Conservation (phyloP, 1,284 basidiomycete genomes). For the Sphagnurus paluster region DNA sequence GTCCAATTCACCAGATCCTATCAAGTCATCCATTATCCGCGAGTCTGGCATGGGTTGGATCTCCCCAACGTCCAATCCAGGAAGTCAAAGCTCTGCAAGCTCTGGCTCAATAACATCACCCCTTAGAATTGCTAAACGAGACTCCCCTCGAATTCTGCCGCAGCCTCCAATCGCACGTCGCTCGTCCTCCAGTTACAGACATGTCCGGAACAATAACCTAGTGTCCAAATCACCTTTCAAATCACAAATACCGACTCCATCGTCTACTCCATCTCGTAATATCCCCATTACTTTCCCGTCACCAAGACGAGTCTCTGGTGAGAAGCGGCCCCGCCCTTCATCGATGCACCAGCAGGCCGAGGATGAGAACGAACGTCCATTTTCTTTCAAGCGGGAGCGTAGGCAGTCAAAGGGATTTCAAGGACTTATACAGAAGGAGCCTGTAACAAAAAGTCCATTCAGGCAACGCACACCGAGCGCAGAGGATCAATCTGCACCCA, state of each 20-base stretch:
- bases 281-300: constrained; percentile 37
- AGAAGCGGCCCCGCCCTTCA: constrained; percentile 67
- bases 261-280: constrained; percentile 36
- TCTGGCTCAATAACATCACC: constrained; percentile 52
- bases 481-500: constrained; percentile 25
- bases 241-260: constrained; percentile 51
- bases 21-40: constrained; percentile 60
- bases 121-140: constrained; percentile 72
- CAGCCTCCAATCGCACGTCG: constrained; percentile 62
- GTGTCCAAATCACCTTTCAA: constrained; percentile 92
- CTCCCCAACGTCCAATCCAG: constrained; percentile 36
- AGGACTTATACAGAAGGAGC: constrained; percentile 72
- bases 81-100: constrained; percentile 30
- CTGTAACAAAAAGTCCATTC: constrained; percentile 88
- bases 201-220: constrained; percentile 78
- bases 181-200: constrained; percentile 80
- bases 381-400: constrained; percentile 70
- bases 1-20: constrained; percentile 63
- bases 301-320: constrained; percentile 63
- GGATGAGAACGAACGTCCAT: constrained; percentile 68
- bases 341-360: constrained; percentile 71
- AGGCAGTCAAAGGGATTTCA: constrained; percentile 77
- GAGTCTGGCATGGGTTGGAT: constrained; percentile 61
- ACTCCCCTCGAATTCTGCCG: constrained; percentile 36
- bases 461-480: constrained; percentile 28